phyloP scores from a whole-genome alignment of 139 green algal genomes.

The Picochlorum sp. region DNA sequence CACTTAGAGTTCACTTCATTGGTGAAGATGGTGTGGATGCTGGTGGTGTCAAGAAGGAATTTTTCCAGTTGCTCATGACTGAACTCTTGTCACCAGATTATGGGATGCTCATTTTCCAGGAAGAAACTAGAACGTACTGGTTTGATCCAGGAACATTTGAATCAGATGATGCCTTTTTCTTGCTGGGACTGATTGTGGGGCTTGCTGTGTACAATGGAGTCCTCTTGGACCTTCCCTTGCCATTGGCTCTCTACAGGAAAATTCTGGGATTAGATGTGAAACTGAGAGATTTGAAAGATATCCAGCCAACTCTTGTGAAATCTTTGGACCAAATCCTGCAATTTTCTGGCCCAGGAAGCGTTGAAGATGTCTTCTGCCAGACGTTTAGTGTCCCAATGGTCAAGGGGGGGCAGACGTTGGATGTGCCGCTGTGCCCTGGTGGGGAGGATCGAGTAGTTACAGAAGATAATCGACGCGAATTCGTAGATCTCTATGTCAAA shows the following conservation, averaged over 20 bases:
- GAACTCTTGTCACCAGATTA: conserved; percentile 81
- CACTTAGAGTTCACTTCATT: conserved; percentile 91
- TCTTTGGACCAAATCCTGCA: conserved; percentile 63
- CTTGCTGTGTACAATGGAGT: conserved; percentile 92
- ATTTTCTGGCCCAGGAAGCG: conserved; percentile 40
- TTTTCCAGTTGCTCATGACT: conserved; percentile 86
- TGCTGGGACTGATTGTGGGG: conserved; percentile 80
- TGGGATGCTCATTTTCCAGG: conserved; percentile 73
- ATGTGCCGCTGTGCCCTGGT: conserved; percentile 42
- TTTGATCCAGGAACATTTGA: conserved; percentile 58
- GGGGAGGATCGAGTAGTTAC: conserved; percentile 68
- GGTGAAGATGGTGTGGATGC: conserved; percentile 90
- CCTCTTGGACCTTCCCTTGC: conserved; percentile 83
- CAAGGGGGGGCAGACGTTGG: conserved; percentile 47
- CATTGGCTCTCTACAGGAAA: conserved; percentile 83
- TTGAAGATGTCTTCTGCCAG: conserved; percentile 80
- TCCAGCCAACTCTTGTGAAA: conserved; percentile 68
- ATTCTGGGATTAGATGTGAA: conserved; percentile 61
- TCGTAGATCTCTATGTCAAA: conserved; percentile 70
- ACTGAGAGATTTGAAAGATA: conserved; percentile 79
- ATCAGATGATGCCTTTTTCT: conserved; percentile 64
- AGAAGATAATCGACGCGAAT: conserved; percentile 78
- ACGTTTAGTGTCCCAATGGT: conserved; percentile 68
- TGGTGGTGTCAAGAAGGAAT: conserved; percentile 88
- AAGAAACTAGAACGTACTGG: conserved; percentile 80